Evolutionary conservation across 1,284 basidiomycete genomes (phyloP), one percentile per base, ranked within the genome.

Genomic region (Cryptococcus sp.): DNA sequence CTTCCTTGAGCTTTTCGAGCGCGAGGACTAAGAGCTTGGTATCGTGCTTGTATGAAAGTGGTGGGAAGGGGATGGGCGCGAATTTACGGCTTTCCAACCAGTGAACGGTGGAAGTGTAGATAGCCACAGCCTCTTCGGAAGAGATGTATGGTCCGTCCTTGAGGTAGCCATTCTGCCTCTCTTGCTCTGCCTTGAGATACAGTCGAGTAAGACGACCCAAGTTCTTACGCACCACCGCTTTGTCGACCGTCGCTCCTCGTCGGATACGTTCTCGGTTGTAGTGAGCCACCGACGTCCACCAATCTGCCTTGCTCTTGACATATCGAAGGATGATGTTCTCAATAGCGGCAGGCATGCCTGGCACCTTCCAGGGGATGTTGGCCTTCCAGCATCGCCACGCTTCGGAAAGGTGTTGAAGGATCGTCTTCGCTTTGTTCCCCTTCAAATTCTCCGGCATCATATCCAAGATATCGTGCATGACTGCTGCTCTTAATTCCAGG

Each of bases 351-450:
- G 96, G 75, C 76, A 77, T 78, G 25, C 61, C 67, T 19, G 64
- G 66, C 10, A 66, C 82, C 83, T 79, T 79, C 78, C 78, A 80
- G 5, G 79, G 78, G 83, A 87, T 96, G 78, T 99, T 99, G 11
- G 96, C 96, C 81, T 99, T 99, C 93, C 94, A 98, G 79, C 92
- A 94, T 69, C 94, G 85, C 94, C 95, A 99, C 10, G 94, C 95
- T 78, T 99, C 96, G 2, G 93, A 95, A 63, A 99, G 80, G 77
- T 99, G 96, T 78, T 97, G 93, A 72, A 99, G 76, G 68, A 99
- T 99, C 17, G 96, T 99, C 84, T 99, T 99, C 47, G 92, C 88
- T 83, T 99, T 98, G 83, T 97, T 98, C 79, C 93, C 92, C 79
- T 96, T 96, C 82, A 99, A 93, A 5, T 90, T 93, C 80, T 98